Base-by-base conservation (phyloP, 768 basidiomycete genomes). In the Trametes elegans region DNA sequence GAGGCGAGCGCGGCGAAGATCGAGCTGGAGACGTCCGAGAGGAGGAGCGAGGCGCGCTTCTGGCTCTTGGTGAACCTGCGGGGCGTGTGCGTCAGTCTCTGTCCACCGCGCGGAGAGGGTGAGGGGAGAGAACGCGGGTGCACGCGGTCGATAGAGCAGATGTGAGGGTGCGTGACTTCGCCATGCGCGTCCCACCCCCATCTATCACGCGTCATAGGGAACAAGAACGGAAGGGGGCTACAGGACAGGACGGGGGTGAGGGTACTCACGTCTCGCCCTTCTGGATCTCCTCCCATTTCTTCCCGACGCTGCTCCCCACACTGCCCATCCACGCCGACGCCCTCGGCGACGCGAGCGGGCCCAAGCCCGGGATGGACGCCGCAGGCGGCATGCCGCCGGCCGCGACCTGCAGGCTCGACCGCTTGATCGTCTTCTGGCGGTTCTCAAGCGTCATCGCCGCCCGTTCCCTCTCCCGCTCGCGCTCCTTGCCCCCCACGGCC, bases 21-120 rank as follows among this genome's bases (percentile, higher is more conserved):
- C 35, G 79, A 76, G 57, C 78, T 76, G 5, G 84, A 84, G 18
- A 88, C 79, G 64, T 88, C 87, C 0, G 84, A 79, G 49, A 89
- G 64, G 27, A 89, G 74, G 1, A 79, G 60, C 0, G 87, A 86
- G 0, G 87, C 87, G 19, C 86, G 83, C 69, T 86, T 87, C 55
- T 84, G 84, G 62, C 73, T 76, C 61, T 83, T 87, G 16, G 81
- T 73, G 63, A 88, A 79, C n/a, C 87, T 89, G 57, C 26, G 23
- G 7, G 21, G 24, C 11, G 41, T 23, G 42, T 29, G 19, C 29
- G 53, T 58, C 58, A 57, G 50, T 45, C 38, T 28, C 13, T 6
- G 28, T 23, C 19, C 18, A 14, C 26, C 19, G 21, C 21, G 10
- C 21, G 41, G 23, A 2, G 16, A n/a, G n/a, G n/a, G n/a, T n/a